Evolutionary conservation across 2,329 filamentous ascomycete genomes (phyloP), one percentile per base, ranked within the genome.

Genomic region (Tricladium varicosporioides): DNA sequence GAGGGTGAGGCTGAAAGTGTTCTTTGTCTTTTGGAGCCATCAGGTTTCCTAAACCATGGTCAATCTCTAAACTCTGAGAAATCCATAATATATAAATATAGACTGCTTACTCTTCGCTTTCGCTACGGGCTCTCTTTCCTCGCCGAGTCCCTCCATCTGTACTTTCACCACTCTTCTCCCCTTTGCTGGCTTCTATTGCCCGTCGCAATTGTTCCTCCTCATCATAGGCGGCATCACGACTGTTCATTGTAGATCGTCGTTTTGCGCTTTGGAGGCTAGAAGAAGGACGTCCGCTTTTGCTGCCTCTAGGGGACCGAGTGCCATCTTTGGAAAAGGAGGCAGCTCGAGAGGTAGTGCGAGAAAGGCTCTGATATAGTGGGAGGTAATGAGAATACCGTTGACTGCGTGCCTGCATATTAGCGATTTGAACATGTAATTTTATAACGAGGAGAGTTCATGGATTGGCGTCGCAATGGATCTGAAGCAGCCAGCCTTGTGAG

Each of bases 171-270:
- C 61, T 68, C 53, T 70, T 71, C 57, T 95, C 91, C 69, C 90
- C 87, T 74, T 92, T 97, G 77, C 94, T 99, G 60, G 95, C 92
- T 72, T 97, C 93, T 65, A 99, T 92, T 31, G 93, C 94, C 64
- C 89, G 85, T 54, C 92, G 85, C 42, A 99, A 74, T 67, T 92
- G 87, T 71, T 95, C 91, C 66, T 96, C 92, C 73, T 99, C 94
- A 63, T 97, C 92, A 67, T 97, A 97, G 18, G 92, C 93, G 44
- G 93, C 92, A 72, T 92, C 89, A 60, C 93, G 86, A 71, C 94
- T 99, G 70, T 97, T 96, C 91, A 97, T 97, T 5, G 94, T 99
- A 16, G 92, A 96, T 27, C 94, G 84, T 58, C 94, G 85, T 72
- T 97, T 97, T 40, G 74, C 73, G 58, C 67, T 68, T 53, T 69